Evolutionary conservation across 768 basidiomycete genomes (phyloP).

Genomic region (Amyloporia xantha): DNA sequence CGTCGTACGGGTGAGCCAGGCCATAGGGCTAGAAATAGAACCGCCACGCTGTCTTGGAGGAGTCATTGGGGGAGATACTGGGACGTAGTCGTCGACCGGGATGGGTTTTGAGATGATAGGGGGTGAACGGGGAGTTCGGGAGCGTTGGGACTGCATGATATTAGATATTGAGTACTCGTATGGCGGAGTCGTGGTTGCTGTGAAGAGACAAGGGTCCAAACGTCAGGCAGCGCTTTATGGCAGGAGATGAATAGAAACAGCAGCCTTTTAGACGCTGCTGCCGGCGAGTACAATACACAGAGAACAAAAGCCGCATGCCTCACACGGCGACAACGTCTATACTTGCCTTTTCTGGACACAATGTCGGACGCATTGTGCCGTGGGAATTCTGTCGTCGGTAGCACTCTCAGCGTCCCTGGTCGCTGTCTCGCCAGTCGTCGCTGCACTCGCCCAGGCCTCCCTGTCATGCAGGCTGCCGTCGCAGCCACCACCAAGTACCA

Average conservation of each 20-base stretch:
- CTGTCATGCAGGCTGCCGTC: constrained; percentile 9
- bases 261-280: constrained; percentile 4
- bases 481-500: constrained; percentile 22
- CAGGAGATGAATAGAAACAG: constrained; percentile 1
- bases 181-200: constrained; percentile 5
- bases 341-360: constrained; percentile 1
- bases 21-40: constrained; percentile 35
- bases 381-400: background rate
- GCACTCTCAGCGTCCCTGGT: background rate
- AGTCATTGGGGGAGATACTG: constrained; percentile 25
- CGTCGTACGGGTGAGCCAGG: constrained; percentile 36
- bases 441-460: too few relatives aligned
- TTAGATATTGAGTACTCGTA: constrained; percentile 8
- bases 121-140: constrained; percentile 7
- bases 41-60: constrained; percentile 27
- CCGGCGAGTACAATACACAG: constrained; percentile 2
- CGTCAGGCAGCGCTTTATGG: background rate
- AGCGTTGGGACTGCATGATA: constrained; percentile 7
- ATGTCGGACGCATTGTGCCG: background rate
- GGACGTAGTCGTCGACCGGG: constrained; percentile 9
- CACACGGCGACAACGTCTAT: constrained; percentile 1
- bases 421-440: background rate
- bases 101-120: constrained; percentile 16
- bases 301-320: constrained; percentile 7
- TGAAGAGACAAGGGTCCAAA: background rate